Base-by-base conservation (phyloP, 2,329 filamentous ascomycete species). In the Metarhizium brunneum region DNA sequence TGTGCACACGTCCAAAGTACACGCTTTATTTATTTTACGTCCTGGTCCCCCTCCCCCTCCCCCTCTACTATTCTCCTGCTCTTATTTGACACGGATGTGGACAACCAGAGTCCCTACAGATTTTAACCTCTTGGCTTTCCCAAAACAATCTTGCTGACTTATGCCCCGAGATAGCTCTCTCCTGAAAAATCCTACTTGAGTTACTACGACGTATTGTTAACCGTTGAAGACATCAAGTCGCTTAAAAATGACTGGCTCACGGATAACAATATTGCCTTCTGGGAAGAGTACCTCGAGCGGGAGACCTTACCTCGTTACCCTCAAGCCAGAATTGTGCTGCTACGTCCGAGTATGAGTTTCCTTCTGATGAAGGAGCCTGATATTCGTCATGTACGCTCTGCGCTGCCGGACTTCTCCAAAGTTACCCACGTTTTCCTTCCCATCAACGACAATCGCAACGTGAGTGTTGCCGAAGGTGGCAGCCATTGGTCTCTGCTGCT, bases 241-340 rank as follows among this genome's bases (percentile, higher is more conserved):
- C 82, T 99, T 57, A 90, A 88, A 72, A 80, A 88, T 71, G 94
- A 96, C 77, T 99, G 94, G 94, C 78, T 99, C 53, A 96, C 92
- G 47, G 94, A 99, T 70, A 96, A 96, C 75, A 92, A 91, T 64
- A 97, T 99, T 62, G 87, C 90, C 52, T 97, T 99, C 69, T 99
- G 94, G 92, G 89, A 97, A 80, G 92, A 97, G 80, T 95, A 84
- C 69, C 84, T 99, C 61, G 94, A 99, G 71, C 89, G 85, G 59
- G 92, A 97, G 75, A 85, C 90, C 58, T 85, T 99, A 32, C 77
- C 78, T 35, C 82, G 84, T 63, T 95, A 88, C 68, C 88, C 89
- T 10, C 85, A 88, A 66, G 90, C 90, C 20, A 83, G 90, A 60
- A 96, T 99, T 68, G 80, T 92, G 58, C 88, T 99, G 56, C 85